A percentile compares a stretch with the other conserved stretches of the same genome.
Evolutionary conservation across 805 yeast species (phyloP).

Genomic region (Candida boidinii): DNA sequence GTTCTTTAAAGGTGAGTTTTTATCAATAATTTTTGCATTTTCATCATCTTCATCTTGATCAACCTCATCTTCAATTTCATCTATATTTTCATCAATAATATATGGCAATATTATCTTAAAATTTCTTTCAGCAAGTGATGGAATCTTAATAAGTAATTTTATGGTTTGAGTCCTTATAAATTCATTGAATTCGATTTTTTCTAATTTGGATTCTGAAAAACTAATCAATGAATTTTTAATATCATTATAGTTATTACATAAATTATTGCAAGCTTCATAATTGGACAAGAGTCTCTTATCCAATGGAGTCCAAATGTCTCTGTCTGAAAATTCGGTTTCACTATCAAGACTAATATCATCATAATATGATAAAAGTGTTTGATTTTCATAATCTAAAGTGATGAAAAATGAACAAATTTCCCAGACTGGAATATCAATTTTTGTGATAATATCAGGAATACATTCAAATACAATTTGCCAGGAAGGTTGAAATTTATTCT

Average conservation of each 20-base stretch:
- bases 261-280: slow-evolving; percentile 19
- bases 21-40: slow-evolving; percentile 9
- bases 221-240: slow-evolving; percentile 29
- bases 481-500: slow-evolving; percentile 73
- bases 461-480: slow-evolving; percentile 72
- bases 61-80: slow-evolving; percentile 23
- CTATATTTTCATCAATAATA: slow-evolving; percentile 32
- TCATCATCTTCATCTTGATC: slow-evolving; percentile 15
- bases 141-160: slow-evolving; percentile 47
- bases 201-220: slow-evolving; percentile 26
- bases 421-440: slow-evolving; percentile 47
- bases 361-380: too few relatives aligned
- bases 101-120: slow-evolving; percentile 50
- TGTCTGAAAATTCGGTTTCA: too few relatives aligned
- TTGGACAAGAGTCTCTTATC: slow-evolving; percentile 37
- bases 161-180: slow-evolving; percentile 49
- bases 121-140: slow-evolving; percentile 61
- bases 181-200: slow-evolving; percentile 29
- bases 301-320: slow-evolving; percentile 40
- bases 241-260: slow-evolving; percentile 25
- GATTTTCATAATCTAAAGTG: slow-evolving; percentile 9
- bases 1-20: slow-evolving; percentile 9
- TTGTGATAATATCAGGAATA: slow-evolving; percentile 36
- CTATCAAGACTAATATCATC: slow-evolving; percentile 2
- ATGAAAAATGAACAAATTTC: slow-evolving; percentile 31